phyloP scores from a whole-genome alignment of 1,139 yeast species.

The Suhomyces choctaworum region DNA sequence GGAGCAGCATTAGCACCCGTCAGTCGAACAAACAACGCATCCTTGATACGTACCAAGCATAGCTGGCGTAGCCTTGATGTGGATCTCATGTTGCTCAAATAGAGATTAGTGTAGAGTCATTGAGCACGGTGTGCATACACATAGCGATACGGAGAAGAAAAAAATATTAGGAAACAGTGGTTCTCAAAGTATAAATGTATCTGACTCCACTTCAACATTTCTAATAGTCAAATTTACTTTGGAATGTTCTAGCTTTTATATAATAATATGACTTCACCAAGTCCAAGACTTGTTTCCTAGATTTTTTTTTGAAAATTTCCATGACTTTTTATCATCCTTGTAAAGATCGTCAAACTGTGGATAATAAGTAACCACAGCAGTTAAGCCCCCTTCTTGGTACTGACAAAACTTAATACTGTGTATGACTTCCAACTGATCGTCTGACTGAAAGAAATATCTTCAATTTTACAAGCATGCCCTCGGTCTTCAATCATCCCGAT shows the following conservation, averaged over 20 bases:
- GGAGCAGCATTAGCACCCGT: conserved; percentile 10
- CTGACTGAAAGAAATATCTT: conserved; percentile 1
- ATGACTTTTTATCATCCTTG: conserved; percentile 2
- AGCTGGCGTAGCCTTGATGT: conserved; percentile 1
- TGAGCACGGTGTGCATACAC: background rate
- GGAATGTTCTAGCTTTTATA: too few relatives aligned
- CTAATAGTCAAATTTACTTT: too few relatives aligned
- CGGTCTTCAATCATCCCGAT: conserved; percentile 17
- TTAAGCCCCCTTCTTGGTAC: conserved; percentile 1
- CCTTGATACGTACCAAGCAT: conserved; percentile 18
- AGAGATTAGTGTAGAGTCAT: too few relatives aligned
- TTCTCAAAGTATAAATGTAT: too few relatives aligned
- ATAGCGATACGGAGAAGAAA: too few relatives aligned
- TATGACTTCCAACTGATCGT: background rate
- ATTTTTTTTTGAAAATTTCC: conserved; percentile 1
- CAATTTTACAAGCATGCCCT: background rate
- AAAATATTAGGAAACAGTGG: too few relatives aligned
- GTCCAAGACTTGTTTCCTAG: too few relatives aligned
- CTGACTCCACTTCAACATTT: too few relatives aligned
- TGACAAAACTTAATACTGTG: background rate
- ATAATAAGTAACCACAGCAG: background rate
- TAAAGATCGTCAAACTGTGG: conserved; percentile 2
- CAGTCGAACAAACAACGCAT: conserved; percentile 20
- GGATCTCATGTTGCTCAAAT: background rate
- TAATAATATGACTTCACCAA: too few relatives aligned